phyloP scores from a whole-genome alignment of 2,329 filamentous ascomycete genomes.

The Pseudogymnoascus sp. region DNA sequence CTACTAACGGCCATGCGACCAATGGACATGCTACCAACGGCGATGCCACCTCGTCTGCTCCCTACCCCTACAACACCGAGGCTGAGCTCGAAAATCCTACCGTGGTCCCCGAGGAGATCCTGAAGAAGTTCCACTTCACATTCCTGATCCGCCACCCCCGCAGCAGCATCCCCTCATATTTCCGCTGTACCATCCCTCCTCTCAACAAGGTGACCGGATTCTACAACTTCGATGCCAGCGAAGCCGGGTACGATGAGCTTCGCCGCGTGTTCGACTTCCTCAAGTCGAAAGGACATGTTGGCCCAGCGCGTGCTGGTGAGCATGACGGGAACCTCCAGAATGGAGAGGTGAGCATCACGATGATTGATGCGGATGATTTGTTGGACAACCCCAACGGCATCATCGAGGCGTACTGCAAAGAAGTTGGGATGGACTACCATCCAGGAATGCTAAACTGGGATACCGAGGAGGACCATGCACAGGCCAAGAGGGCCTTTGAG shows the following conservation, averaged over 20 bases:
- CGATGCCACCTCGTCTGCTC: slow-evolving; percentile 28
- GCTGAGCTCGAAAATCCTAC: slow-evolving; percentile 71
- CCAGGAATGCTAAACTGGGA: slow-evolving; percentile 80
- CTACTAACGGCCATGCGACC: slow-evolving; percentile 21
- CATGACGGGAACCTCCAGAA: slow-evolving; percentile 19
- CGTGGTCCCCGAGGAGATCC: slow-evolving; percentile 63
- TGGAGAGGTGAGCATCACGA: slow-evolving; percentile 58
- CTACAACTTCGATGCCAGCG: slow-evolving; percentile 73
- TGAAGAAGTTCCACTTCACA: slow-evolving; percentile 82
- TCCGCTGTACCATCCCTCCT: slow-evolving; percentile 86
- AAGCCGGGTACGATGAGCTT: slow-evolving; percentile 87
- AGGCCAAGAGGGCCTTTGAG: slow-evolving; percentile 70
- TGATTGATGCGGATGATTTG: slow-evolving; percentile 89
- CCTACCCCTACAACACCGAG: slow-evolving; percentile 50
- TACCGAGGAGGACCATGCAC: slow-evolving; percentile 58
- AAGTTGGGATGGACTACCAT: slow-evolving; percentile 67
- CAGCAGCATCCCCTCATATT: slow-evolving; percentile 85
- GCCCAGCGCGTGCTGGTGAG: slow-evolving; percentile 52
- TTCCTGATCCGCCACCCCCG: slow-evolving; percentile 97
- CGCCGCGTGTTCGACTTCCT: slow-evolving; percentile 83
- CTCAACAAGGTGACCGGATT: slow-evolving; percentile 77
- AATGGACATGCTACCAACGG: slow-evolving; percentile 27
- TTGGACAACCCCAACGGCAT: slow-evolving; percentile 73
- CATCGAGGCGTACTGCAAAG: slow-evolving; percentile 71
- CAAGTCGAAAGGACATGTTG: slow-evolving; percentile 58